A percentile compares a stretch with the other conserved stretches of the same genome.
Conservation (phyloP, 305 asterid genomes). For the Fraxinus paxiana region DNA sequence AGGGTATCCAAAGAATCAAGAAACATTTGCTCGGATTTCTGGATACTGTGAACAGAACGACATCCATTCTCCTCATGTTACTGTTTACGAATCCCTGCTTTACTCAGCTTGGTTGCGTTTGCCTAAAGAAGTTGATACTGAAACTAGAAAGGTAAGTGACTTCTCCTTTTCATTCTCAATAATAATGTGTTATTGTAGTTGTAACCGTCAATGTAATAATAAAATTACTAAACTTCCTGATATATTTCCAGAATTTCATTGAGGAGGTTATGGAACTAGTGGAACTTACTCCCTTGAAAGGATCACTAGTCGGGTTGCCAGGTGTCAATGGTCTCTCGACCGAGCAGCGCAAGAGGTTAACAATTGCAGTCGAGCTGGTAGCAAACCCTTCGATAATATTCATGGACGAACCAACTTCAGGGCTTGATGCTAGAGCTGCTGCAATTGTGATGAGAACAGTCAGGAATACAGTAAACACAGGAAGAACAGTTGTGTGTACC, state of each 20-base stretch:
- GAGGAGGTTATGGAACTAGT: conserved; percentile 78
- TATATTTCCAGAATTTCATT: conserved; percentile 47
- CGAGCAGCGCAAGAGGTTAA: conserved; percentile 69
- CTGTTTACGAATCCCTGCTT: conserved; percentile 59
- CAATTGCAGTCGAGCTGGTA: conserved; percentile 75
- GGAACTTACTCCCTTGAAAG: conserved; percentile 50
- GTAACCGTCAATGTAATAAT: not conserved
- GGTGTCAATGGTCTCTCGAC: conserved; percentile 74
- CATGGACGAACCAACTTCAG: conserved; percentile 84
- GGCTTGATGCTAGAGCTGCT: conserved; percentile 77
- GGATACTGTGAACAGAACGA: conserved; percentile 83
- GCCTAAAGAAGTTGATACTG: conserved; percentile 45
- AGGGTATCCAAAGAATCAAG: conserved; percentile 68
- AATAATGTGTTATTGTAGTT: not conserved
- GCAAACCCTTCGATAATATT: conserved; percentile 76
- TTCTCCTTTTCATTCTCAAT: not conserved
- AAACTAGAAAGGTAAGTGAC: conserved; percentile 43
- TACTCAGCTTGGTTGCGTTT: conserved; percentile 74
- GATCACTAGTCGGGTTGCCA: conserved; percentile 58
- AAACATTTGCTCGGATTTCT: conserved; percentile 67
- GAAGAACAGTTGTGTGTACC: conserved; percentile 73
- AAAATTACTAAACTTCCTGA: not conserved
- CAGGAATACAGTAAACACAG: conserved; percentile 66
- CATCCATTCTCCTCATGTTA: conserved; percentile 74
- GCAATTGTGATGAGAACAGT: conserved; percentile 79